Conservation (phyloP, 2,329 filamentous ascomycete genomes). For the Elsinoe australis region DNA sequence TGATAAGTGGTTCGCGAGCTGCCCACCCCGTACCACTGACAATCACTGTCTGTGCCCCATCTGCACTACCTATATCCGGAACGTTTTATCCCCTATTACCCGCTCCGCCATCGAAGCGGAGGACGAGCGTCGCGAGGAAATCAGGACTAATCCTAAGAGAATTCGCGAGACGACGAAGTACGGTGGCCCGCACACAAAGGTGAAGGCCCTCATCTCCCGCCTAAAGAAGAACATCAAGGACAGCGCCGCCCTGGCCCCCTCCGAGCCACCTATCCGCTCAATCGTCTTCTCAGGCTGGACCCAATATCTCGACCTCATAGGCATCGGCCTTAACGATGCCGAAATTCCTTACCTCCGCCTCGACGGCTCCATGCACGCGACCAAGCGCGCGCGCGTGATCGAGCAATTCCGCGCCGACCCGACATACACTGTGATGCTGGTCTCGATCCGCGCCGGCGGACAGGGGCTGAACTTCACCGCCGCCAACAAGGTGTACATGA, state of each 20-base stretch:
- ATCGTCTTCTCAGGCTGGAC: slow-evolving; percentile 98
- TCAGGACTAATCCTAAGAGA: slow-evolving; percentile 45
- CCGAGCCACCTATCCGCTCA: slow-evolving; percentile 64
- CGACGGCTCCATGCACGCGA: slow-evolving; percentile 79
- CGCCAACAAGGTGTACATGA: slow-evolving; percentile 82
- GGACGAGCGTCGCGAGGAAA: slow-evolving; percentile 49
- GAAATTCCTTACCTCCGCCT: slow-evolving; percentile 69
- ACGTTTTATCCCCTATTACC: slow-evolving; percentile 61
- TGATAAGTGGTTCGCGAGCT: slow-evolving; percentile 48
- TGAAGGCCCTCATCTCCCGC: slow-evolving; percentile 68
- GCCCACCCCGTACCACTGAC: slow-evolving; percentile 33
- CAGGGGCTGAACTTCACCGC: slow-evolving; percentile 84
- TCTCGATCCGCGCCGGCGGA: slow-evolving; percentile 87
- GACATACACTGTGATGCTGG: slow-evolving; percentile 69
- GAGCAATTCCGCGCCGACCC: slow-evolving; percentile 67
- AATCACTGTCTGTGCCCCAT: slow-evolving; percentile 56
- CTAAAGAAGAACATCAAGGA: slow-evolving; percentile 58
- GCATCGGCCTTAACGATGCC: slow-evolving; percentile 63
- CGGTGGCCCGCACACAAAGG: slow-evolving; percentile 84
- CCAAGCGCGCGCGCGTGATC: slow-evolving; percentile 66
- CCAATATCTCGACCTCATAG: slow-evolving; percentile 83
- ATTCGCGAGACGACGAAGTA: slow-evolving; percentile 61
- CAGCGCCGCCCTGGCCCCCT: slow-evolving; percentile 51
- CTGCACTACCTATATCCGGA: slow-evolving; percentile 57
- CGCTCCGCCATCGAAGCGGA: slow-evolving; percentile 45